Evolutionary conservation across 2,329 filamentous ascomycete genomes (phyloP), one percentile per base, ranked within the genome.

Genomic region (Phialophora verrucosa): DNA sequence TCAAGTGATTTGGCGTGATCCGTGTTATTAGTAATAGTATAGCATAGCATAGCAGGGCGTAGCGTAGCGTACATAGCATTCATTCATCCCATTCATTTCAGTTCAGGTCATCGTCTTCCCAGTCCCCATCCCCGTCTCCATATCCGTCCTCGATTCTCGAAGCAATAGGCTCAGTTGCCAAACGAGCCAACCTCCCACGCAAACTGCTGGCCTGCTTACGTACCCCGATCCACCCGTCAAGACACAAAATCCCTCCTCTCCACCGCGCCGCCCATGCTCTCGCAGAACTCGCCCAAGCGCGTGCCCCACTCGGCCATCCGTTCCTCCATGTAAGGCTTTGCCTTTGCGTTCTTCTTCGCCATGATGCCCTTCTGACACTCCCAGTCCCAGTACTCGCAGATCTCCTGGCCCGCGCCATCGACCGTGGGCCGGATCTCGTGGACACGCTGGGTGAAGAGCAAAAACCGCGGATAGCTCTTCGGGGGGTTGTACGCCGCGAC

Each of bases 371-470:
- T 73, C 72, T 83, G 81, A 4, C 74, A 75, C 73, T 83, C 79
- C 82, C 82, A 83, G 50, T 70, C 66, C 61, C 67, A 67, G 51
- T 73, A 73, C 50, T 71, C 67, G 54, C 71, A 65, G 78, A 82
- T 63, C 75, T 72, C 69, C 78, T 72, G 74, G 78, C 73, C 59
- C 70, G 76, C 68, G 72, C 71, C 51, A 57, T 75, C 74, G 38
- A 75, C 75, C 6, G 76, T 72, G 63, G 80, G 79, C 23, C 73
- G 73, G 42, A 84, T 74, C 74, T 83, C 82, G 68, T 83, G 81
- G n/a, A 82, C 79, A 11, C 81, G 73, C 70, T 84, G 81, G 32
- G 79, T 77, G 58, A 73, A 76, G 60, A 83, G 63, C 20, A 84
- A 56, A n/a, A 72, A 77, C 2, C 69, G 70, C 10, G 76, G 70